Base-by-base conservation (phyloP, 345 rosid species). In the Jatropha curcas region DNA sequence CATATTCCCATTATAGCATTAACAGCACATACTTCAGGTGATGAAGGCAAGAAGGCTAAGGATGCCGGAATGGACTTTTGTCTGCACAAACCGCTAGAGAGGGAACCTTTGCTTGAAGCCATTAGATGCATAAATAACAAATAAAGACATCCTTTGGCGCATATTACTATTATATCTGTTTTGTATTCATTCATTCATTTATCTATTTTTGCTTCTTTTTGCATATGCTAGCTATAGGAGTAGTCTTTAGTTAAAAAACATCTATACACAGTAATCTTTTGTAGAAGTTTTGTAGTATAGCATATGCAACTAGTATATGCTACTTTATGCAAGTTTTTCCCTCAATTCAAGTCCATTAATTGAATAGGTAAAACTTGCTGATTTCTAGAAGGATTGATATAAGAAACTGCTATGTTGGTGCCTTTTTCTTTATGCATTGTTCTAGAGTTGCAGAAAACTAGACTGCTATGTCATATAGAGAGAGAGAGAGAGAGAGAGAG, bases 11-110 rank as follows among this genome's bases (percentile, higher is more conserved):
- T 78, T 2, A 48, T 73, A 30, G 74, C 81, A 56, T 33, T 78
- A 28, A 51, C 81, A 56, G 77, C 74, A 12, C 67, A 73, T 45
- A 31, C 14, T 13, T 53, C 71, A 35, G 61, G 51, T n/a, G 71
- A 25, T 11, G 59, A 52, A 37, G 33, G 7, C 12, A 35, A 68
- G 65, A 60, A 61, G 71, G 22, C 27, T 12, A 4, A 1, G 19
- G 67, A 68, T 22, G 78, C 75, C 43, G 82, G 82, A 57, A 74
- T 70, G 77, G 78, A 78, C 70, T 25, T 13, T 35, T 53, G 28
- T 50, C 3, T 78, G 59, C 30, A 24, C 50, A 78, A 78, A 66
- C 68, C 68, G 0, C 27, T 72, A 14, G 24, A 33, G 7, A 63
- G 9, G n/a, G 61, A 62, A 19, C 7, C 4, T 1, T 61, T 72